These are phyloP conservation scores for Eucalyptus leucophloia DNA, from an alignment of 345 rosid genomes.

Conservation along the genomic window DNA sequence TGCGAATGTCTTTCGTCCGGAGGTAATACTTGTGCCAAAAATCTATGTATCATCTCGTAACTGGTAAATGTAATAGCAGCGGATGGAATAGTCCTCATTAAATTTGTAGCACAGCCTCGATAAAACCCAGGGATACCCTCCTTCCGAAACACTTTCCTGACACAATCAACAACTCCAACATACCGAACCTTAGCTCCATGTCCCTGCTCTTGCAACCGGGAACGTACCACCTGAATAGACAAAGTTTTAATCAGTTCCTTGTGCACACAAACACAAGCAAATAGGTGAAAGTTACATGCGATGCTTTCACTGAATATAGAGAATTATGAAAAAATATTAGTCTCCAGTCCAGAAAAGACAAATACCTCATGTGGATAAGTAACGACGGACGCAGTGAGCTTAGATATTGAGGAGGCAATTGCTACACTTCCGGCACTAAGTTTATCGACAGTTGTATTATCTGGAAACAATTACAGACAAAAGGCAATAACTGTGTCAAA, in stretches of 20 bases:
- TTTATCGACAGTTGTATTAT: slow-evolving; percentile 39
- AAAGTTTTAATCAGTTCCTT: not conserved
- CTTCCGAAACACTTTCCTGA: slow-evolving; percentile 56
- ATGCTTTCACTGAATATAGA: not conserved
- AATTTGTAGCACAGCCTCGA: slow-evolving; percentile 90
- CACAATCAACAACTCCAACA: slow-evolving; percentile 60
- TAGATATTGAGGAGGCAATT: slow-evolving; percentile 70
- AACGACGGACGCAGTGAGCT: slow-evolving; percentile 70
- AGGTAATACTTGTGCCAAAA: slow-evolving; percentile 31
- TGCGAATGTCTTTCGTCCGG: slow-evolving; percentile 21
- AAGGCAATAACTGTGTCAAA: not conserved
- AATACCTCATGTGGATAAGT: slow-evolving; percentile 95
- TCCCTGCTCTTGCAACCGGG: slow-evolving; percentile 98
- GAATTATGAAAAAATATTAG: not conserved
- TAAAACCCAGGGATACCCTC: slow-evolving; percentile 76
- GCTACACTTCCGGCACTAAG: slow-evolving; percentile 57
- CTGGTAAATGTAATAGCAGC: slow-evolving; percentile 95
- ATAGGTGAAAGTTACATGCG: not conserved
- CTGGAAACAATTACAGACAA: slow-evolving; percentile 18
- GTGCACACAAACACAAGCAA: not conserved
- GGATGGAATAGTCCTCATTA: slow-evolving; percentile 80
- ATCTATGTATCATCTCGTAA: slow-evolving; percentile 86
- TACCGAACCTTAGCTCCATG: slow-evolving; percentile 37
- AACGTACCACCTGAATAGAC: slow-evolving; percentile 52
- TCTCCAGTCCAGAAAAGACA: not conserved